Conservation (phyloP, 2,329 filamentous ascomycete genomes). For the Stagonosporopsis chrysanthemi region DNA sequence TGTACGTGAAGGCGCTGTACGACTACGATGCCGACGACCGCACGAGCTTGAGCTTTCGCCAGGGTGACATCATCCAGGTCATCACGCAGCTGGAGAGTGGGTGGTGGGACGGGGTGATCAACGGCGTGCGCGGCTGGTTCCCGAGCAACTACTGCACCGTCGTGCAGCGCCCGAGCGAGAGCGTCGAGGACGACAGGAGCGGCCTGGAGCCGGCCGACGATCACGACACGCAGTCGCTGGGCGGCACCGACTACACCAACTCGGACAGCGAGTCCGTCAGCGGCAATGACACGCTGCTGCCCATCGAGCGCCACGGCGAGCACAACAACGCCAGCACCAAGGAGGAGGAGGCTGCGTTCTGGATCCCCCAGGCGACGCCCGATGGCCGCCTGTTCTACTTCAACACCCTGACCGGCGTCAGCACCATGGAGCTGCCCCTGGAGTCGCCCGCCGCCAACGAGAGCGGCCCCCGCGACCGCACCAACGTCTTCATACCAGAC, state of each 20-base stretch:
- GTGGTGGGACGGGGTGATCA: conserved; percentile 99
- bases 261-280: conserved; percentile 57
- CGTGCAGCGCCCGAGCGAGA: conserved; percentile 77
- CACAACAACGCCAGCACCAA: conserved; percentile 54
- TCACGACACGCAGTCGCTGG: conserved; percentile 56
- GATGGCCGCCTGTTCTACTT: conserved; percentile 96
- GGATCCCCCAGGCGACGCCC: conserved; percentile 96
- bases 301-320: conserved; percentile 70
- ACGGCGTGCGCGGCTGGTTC: conserved; percentile 97
- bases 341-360: conserved; percentile 91
- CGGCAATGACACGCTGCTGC: conserved; percentile 56
- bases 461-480: conserved; percentile 84
- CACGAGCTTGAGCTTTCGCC: conserved; percentile 94
- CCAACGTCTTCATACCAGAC: conserved; percentile 86
- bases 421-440: conserved; percentile 90
- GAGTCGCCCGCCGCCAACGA: conserved; percentile 87
- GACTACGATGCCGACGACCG: conserved; percentile 96
- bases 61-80: conserved; percentile 97
- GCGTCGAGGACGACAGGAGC: conserved; percentile 68
- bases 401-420: conserved; percentile 96
- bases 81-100: conserved; percentile 97
- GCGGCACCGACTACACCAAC: conserved; percentile 48
- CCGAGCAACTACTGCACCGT: conserved; percentile 98
- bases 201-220: conserved; percentile 58
- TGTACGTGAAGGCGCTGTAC: conserved; percentile 96